phyloP scores from a whole-genome alignment of 2,329 filamentous ascomycete genomes.

The Venturia nashicola region DNA sequence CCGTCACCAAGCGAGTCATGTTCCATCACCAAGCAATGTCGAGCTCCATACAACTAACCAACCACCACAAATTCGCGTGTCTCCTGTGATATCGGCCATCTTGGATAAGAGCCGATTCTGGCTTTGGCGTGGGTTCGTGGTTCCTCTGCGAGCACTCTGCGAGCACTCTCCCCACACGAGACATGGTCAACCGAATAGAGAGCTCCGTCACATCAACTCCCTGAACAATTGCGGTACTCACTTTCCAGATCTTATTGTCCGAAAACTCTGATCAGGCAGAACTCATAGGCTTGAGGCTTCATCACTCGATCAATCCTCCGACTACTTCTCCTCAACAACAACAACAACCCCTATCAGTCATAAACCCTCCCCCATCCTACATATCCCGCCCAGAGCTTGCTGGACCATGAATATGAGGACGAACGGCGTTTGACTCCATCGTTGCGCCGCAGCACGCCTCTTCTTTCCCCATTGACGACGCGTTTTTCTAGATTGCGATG shows the following conservation, averaged over 20 bases:
- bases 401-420: not conserved
- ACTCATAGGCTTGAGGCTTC: not conserved
- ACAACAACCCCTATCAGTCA: not conserved
- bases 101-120: not conserved
- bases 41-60: not conserved
- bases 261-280: not conserved
- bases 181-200: not conserved
- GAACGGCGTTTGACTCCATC: not conserved
- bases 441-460: not conserved
- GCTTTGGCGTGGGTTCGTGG: not conserved
- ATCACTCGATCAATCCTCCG: not conserved
- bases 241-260: not conserved
- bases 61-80: not conserved
- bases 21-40: not conserved
- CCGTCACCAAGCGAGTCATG: not conserved
- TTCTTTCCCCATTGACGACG: not conserved
- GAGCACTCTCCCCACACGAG: not conserved
- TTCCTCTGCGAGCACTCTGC: not conserved
- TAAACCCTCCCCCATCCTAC: not conserved
- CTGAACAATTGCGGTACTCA: not conserved
- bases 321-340: not conserved
- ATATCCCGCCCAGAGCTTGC: not conserved
- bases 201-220: constrained; percentile 1
- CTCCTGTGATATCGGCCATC: not conserved
- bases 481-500: not conserved